These are phyloP conservation scores for Monilinia fructicola DNA, from an alignment of 2,329 filamentous ascomycete genomes.

Conservation along the genomic window DNA sequence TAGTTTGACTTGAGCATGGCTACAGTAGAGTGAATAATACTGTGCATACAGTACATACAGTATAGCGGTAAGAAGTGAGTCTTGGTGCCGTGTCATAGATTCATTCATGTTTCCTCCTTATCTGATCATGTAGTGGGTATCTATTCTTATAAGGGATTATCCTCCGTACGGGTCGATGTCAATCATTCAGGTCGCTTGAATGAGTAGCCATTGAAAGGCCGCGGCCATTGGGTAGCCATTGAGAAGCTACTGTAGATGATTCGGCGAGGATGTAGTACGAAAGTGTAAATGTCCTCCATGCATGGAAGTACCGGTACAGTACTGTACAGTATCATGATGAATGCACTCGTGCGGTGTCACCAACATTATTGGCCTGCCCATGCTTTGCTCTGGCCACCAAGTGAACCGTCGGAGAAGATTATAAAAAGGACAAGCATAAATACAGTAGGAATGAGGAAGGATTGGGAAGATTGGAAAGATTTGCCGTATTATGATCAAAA, in stretches of 20 bases:
- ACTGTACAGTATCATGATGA: neutral
- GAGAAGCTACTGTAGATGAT: neutral
- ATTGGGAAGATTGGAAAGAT: neutral
- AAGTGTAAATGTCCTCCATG: neutral
- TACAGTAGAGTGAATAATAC: too few relatives aligned
- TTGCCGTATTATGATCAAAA: neutral
- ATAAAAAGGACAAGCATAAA: neutral
- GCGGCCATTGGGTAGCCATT: neutral
- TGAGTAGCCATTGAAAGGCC: neutral
- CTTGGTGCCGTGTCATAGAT: neutral
- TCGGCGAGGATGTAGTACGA: neutral
- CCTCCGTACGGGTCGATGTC: neutral
- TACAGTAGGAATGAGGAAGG: too few relatives aligned
- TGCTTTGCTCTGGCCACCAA: neutral
- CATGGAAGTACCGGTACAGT: neutral
- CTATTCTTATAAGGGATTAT: neutral
- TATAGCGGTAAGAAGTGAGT: neutral
- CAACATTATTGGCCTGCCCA: neutral
- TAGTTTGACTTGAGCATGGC: neutral
- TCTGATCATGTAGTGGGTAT: neutral
- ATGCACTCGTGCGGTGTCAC: slow-evolving; percentile 13
- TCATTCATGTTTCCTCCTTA: neutral
- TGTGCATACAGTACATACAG: too few relatives aligned
- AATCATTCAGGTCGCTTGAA: neutral
- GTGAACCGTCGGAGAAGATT: neutral